Percentiles rank a stretch among this genome's conserved stretches.
phyloP scores from a whole-genome alignment of 1,284 basidiomycete genomes.

The Serendipita sp. region DNA sequence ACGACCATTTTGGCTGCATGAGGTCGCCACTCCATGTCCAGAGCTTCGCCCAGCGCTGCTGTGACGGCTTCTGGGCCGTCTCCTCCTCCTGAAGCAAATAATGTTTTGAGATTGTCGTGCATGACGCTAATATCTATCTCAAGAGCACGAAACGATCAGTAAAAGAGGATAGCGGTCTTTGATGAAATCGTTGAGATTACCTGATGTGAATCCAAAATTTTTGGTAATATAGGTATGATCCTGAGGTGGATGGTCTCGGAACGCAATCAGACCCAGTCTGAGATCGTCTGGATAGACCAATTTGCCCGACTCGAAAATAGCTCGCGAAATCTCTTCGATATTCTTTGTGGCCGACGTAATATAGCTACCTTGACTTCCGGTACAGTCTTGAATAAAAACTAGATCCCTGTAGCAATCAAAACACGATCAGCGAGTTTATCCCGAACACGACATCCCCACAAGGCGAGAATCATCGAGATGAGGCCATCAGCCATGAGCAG shows the following conservation, averaged over 20 bases:
- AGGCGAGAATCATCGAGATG: slow-evolving; percentile 8
- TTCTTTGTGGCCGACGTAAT: slow-evolving; percentile 90
- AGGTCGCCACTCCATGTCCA: slow-evolving; percentile 84
- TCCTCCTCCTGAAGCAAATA: slow-evolving; percentile 90
- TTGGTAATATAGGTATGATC: slow-evolving; percentile 88
- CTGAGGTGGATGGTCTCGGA: slow-evolving; percentile 89
- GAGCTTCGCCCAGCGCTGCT: slow-evolving; percentile 75
- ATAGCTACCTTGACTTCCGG: slow-evolving; percentile 74
- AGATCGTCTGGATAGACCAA: slow-evolving; percentile 78
- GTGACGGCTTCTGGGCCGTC: slow-evolving; percentile 98
- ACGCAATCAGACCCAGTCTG: slow-evolving; percentile 79
- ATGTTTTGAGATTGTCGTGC: slow-evolving; percentile 66
- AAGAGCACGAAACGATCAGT: neutral
- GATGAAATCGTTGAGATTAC: neutral
- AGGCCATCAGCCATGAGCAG: slow-evolving; percentile 11
- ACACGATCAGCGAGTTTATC: neutral
- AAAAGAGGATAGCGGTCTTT: neutral
- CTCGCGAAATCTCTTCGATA: slow-evolving; percentile 91
- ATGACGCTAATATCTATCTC: slow-evolving; percentile 62
- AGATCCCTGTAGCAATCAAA: slow-evolving; percentile 48
- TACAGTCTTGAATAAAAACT: slow-evolving; percentile 82
- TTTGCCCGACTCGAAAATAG: slow-evolving; percentile 90
- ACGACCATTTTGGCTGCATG: slow-evolving; percentile 90
- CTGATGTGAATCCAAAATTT: slow-evolving; percentile 85
- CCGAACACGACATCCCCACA: neutral